Percentiles rank a stretch among this genome's conserved stretches.
Conservation (phyloP, 2,329 filamentous ascomycete species). For the Alternaria atra region DNA sequence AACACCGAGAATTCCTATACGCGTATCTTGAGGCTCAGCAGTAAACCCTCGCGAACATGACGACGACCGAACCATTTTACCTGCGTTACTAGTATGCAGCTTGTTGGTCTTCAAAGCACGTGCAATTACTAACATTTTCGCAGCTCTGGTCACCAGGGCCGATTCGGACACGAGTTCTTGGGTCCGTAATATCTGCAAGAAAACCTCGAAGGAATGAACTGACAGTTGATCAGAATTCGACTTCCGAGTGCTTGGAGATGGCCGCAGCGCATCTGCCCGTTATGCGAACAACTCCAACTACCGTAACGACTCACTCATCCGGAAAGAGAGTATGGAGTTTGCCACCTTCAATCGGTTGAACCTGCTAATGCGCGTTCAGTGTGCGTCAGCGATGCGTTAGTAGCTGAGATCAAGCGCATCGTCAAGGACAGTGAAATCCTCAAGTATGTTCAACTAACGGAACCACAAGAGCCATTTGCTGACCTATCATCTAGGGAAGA, state of each 20-base stretch:
- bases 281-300: conserved; percentile 99
- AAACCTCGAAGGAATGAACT: conserved; percentile 7
- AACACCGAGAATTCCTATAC: not conserved
- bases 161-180: conserved; percentile 97
- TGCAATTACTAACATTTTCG: conserved; percentile 33
- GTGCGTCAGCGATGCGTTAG: conserved; percentile 91
- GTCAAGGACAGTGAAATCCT: conserved; percentile 97
- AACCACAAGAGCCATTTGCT: conserved; percentile 2
- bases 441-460: conserved; percentile 69
- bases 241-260: conserved; percentile 90
- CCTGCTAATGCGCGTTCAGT: conserved; percentile 63
- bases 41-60: conserved; percentile 61
- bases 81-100: conserved; percentile 90
- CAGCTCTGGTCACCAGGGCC: conserved; percentile 96
- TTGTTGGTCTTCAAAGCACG: conserved; percentile 15
- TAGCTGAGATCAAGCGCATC: conserved; percentile 95
- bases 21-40: not conserved
- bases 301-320: conserved; percentile 96
- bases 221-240: conserved; percentile 79
- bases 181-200: conserved; percentile 63
- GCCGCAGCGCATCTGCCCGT: conserved; percentile 88
- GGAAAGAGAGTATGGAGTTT: conserved; percentile 89
- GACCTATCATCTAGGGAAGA: conserved; percentile 76
- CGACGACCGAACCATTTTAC: conserved; percentile 85
- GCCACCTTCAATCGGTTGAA: not conserved